Evolutionary conservation across 805 yeast species (phyloP), one percentile per base, ranked within the genome.

Genomic region (Candida silvatica): DNA sequence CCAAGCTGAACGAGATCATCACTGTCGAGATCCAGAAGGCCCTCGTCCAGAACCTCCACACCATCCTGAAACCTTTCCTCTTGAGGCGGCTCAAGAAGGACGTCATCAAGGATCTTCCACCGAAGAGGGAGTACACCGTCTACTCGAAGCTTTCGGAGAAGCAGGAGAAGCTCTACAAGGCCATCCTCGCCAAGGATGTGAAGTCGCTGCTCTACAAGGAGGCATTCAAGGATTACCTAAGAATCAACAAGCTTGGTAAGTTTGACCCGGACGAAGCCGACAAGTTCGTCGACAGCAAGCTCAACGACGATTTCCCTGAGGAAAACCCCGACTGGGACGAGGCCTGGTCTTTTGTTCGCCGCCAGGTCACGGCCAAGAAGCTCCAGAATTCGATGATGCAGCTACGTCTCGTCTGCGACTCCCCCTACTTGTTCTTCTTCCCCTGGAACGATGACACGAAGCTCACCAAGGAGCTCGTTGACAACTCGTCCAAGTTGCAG

Each of bases 41-140:
- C 34, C 61, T 90, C 37, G 74, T 90, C 18, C 66, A 75, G 16
- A 87, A 83, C 48, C 61, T 90, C 40, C 98, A 90, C 53, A 77
- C 92, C 0, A 87, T 92, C 35, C 62, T 90, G 42, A 78, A 86
- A 47, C 98, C 98, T 0, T 90, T 92, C 47, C 56, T 90, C 17
- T 64, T 90, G 30, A 67, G 98, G 48, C 66, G 98, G 38, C 60
- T 90, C 53, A 90, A 90, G 52, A 71, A 66, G 36, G 80, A 75
- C 37, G 95, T 84, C 1, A 63, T 82, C 14, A 67, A 65, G 20
- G 67, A 69, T 27, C 62, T 92, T 37, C 97, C 97, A 1, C 82
- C 90, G 1, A 92, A 92, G 56, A 76, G 92, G 41, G 98, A 90
- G 56, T 90, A 86, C 49, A 71, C 85, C 29, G 65, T 90, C 2